Conservation (phyloP, 2,329 filamentous ascomycete genomes). For the Madurella fahalii region DNA sequence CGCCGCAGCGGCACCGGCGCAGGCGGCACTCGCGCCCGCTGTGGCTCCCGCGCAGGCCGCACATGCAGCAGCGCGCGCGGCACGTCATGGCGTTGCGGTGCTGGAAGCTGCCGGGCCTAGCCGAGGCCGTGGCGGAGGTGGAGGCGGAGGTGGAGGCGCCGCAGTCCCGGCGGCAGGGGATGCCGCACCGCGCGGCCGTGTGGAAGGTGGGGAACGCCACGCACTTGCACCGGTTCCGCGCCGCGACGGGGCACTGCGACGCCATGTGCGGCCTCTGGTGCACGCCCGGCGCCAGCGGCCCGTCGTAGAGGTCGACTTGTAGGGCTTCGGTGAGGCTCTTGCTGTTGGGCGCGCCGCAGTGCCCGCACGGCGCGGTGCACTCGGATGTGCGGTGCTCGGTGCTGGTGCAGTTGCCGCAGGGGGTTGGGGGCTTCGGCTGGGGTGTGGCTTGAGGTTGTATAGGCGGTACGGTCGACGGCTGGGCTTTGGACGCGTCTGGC, state of each 20-base stretch:
- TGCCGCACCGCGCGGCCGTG: constrained; percentile 30
- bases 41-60: constrained; percentile 34
- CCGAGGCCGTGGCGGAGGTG: too few relatives aligned
- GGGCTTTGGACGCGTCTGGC: neutral
- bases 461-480: neutral
- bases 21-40: constrained; percentile 34
- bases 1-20: constrained; percentile 35
- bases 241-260: constrained; percentile 29
- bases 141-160: constrained; percentile 27
- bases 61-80: constrained; percentile 39
- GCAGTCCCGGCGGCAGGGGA: constrained; percentile 34
- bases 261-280: constrained; percentile 26
- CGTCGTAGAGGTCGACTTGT: neutral
- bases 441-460: neutral
- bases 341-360: constrained; percentile 31
- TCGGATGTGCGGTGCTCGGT: constrained; percentile 24
- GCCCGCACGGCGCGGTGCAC: constrained; percentile 32
- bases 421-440: neutral
- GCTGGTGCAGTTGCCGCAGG: constrained; percentile 32
- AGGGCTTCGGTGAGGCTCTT: neutral
- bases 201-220: constrained; percentile 37
- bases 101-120: constrained; percentile 26
- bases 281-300: neutral
- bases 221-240: constrained; percentile 38
- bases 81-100: constrained; percentile 38